A percentile compares a stretch with the other conserved stretches of the same genome.
Evolutionary conservation across 306 rosid species (phyloP).

Genomic region (Corylus heterophylla): DNA sequence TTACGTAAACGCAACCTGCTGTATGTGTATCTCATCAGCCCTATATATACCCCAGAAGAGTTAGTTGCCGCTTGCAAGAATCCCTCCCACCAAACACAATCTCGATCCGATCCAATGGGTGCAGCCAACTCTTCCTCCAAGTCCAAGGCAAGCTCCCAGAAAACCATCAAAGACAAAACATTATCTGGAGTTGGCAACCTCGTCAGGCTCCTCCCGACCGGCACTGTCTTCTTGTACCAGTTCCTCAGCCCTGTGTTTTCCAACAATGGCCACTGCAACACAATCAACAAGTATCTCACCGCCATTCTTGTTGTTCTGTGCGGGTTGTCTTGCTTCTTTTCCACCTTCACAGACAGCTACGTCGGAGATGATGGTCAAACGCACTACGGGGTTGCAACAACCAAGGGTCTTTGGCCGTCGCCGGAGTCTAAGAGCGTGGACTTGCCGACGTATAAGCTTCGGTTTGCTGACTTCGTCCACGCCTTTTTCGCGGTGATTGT

Average conservation of each 20-base stretch:
- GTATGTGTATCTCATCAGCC: neutral
- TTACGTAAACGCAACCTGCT: constrained; percentile 43
- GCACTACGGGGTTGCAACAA: constrained; percentile 59
- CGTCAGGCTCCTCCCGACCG: constrained; percentile 73
- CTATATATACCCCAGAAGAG: constrained; percentile 19
- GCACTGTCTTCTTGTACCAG: constrained; percentile 71
- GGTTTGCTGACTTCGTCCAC: constrained; percentile 69
- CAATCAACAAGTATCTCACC: constrained; percentile 51
- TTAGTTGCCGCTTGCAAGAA: neutral
- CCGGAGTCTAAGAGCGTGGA: constrained; percentile 36
- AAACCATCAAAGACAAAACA: constrained; percentile 8
- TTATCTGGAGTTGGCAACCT: constrained; percentile 60
- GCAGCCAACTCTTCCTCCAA: constrained; percentile 14
- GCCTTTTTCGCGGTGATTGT: constrained; percentile 47
- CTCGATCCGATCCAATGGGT: constrained; percentile 16
- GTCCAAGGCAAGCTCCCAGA: constrained; percentile 4
- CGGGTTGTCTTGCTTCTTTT: constrained; percentile 59
- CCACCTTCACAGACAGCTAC: constrained; percentile 86
- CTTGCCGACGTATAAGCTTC: constrained; percentile 46
- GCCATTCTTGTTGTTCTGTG: constrained; percentile 38
- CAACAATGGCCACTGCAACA: constrained; percentile 63
- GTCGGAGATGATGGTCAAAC: constrained; percentile 48
- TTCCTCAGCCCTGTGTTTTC: constrained; percentile 68
- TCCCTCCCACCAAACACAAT: neutral
- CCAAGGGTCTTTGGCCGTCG: constrained; percentile 67